These are phyloP conservation scores for Pseudoperonospora humuli DNA, from an alignment of 352 stramenopile genomes.

Conservation along the genomic window DNA sequence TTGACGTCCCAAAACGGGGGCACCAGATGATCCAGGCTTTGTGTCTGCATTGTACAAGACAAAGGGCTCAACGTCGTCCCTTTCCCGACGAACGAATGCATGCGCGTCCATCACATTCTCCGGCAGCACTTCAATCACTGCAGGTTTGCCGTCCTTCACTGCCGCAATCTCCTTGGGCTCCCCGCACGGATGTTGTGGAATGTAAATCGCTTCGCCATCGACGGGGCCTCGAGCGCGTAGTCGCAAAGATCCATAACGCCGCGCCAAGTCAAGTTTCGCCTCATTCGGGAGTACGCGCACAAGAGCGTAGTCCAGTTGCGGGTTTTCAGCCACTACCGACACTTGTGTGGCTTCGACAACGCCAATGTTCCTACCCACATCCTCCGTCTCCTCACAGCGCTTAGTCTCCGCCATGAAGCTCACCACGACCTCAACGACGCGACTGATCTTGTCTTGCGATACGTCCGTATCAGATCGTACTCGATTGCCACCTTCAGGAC, in stretches of 20 bases:
- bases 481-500: conserved; percentile 30
- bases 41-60: conserved; percentile 70
- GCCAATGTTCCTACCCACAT: conserved; percentile 28
- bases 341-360: conserved; percentile 38
- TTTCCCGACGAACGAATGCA: conserved; percentile 1
- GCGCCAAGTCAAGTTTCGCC: conserved; percentile 18
- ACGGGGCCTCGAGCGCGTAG: conserved; percentile 32
- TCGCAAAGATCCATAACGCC: conserved; percentile 42
- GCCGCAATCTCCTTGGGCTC: conserved; percentile 52
- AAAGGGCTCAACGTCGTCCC: conserved; percentile 21
- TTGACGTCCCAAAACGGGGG: conserved; percentile 42
- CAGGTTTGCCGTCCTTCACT: conserved; percentile 33
- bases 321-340: conserved; percentile 30
- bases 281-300: conserved; percentile 34
- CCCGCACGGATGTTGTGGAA: conserved; percentile 57
- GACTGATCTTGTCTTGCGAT: conserved; percentile 9
- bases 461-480: too few relatives aligned
- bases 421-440: conserved; percentile 22
- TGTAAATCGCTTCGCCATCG: conserved; percentile 41
- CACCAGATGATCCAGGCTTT: conserved; percentile 50
- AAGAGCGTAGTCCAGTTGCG: conserved; percentile 50
- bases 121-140: conserved; percentile 27
- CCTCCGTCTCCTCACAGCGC: conserved; percentile 25
- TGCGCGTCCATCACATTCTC: conserved; percentile 1
- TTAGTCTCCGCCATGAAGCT: conserved; percentile 58